Evolutionary conservation across 306 rosid species (phyloP), one percentile per base, ranked within the genome.

Genomic region (Mimosa pudica): DNA sequence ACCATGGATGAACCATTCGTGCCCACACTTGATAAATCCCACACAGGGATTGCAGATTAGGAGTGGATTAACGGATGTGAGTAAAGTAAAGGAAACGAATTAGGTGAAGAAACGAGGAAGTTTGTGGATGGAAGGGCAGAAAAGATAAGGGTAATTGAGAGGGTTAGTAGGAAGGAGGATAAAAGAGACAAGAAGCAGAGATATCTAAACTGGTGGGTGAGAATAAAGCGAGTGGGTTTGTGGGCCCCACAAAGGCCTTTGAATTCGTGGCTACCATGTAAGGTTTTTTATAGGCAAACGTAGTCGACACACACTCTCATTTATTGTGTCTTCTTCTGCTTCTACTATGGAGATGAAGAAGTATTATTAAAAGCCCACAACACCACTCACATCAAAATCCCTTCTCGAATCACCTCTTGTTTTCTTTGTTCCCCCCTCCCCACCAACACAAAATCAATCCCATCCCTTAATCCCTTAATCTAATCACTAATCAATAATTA

Each of bases 181-280:
- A 8, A 51, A 72, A 55, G 44, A 79, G 14, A 10, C 89, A 55
- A 42, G 24, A 63, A 24, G 30, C 30, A 62, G 74, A 82, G 89
- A 86, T 81, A 87, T 77, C 75, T 71, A 7, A 88, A 66, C 79
- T 78, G 83, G 90, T 92, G 96, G 96, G 44, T 81, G 86, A 90
- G 83, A 90, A 81, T 82, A 54, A 75, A 62, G 67, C 7, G 1
- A n/a, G 76, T 46, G 81, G 77, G 82, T 20, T 51, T 81, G 87
- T 90, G 86, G 77, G 74, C 80, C 86, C 85, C 89, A 86, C 89
- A 83, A 75, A 55, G 69, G 76, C 82, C 82, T 85, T 87, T 74
- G 79, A 89, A 85, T 61, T 86, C 89, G 98, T 94, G 98, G 98
- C 88, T 73, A 81, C 71, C 33, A 74, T 67, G 81, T 68, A 73